A percentile compares a stretch with the other conserved stretches of the same genome.
These are phyloP conservation scores for Cercospora sp. DNA, from an alignment of 2,329 filamentous ascomycete genomes.

Conservation along the genomic window DNA sequence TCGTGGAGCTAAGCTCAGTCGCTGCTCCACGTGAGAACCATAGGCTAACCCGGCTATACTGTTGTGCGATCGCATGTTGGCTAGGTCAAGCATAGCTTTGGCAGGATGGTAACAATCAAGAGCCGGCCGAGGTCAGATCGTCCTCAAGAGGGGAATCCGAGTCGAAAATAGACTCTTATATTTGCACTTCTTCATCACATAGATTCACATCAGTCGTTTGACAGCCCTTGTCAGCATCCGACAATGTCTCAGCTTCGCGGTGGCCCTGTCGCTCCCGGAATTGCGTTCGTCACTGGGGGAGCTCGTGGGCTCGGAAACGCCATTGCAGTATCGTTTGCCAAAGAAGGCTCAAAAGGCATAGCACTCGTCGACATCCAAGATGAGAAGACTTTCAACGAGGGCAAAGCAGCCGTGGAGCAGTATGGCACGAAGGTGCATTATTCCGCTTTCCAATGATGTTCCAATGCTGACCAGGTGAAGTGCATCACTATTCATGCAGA, in stretches of 20 bases:
- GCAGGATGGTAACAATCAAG: neutral
- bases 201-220: neutral
- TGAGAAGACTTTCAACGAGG: slow-evolving; percentile 27
- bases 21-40: neutral
- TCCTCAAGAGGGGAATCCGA: neutral
- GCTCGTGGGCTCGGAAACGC: slow-evolving; percentile 33
- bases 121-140: slow-evolving; percentile 12
- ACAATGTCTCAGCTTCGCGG: slow-evolving; percentile 23
- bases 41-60: neutral
- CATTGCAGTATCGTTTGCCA: slow-evolving; percentile 32
- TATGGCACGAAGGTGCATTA: slow-evolving; percentile 26
- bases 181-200: neutral
- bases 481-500: slow-evolving; percentile 32
- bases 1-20: neutral
- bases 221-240: neutral
- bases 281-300: slow-evolving; percentile 34
- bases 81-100: slow-evolving; percentile 1
- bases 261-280: slow-evolving; percentile 31
- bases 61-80: slow-evolving; percentile 3
- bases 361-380: slow-evolving; percentile 31
- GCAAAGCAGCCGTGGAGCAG: slow-evolving; percentile 29
- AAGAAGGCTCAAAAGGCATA: slow-evolving; percentile 31
- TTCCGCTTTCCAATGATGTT: neutral
- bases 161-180: neutral
- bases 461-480: slow-evolving; percentile 2